A percentile compares a stretch with the other conserved stretches of the same genome.
Evolutionary conservation across 2,329 filamentous ascomycete species (phyloP).

Genomic region (Penicillium hesseltinei): DNA sequence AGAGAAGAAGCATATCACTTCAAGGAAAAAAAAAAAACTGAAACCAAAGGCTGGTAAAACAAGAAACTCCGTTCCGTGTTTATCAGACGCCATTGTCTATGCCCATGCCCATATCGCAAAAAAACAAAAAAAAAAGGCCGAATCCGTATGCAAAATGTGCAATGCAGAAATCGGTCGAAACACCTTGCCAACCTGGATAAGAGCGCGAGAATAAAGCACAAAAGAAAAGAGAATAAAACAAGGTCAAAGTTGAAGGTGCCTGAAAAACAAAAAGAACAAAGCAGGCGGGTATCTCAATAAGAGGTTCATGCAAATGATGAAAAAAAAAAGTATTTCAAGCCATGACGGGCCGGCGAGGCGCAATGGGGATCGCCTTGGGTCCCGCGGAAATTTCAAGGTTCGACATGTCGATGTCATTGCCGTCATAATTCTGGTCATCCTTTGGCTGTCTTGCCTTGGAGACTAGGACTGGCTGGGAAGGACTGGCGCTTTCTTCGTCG

Average conservation of each 20-base stretch:
- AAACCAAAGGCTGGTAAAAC: slow-evolving; percentile 5
- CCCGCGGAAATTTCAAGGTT: slow-evolving; percentile 35
- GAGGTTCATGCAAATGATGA: slow-evolving; percentile 14
- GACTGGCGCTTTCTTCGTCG: slow-evolving; percentile 25
- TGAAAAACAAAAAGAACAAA: slow-evolving; percentile 13
- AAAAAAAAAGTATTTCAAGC: slow-evolving; percentile 26
- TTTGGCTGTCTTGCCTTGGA: slow-evolving; percentile 20
- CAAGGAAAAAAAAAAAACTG: not conserved
- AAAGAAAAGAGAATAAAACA: slow-evolving; percentile 7
- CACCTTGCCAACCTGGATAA: slow-evolving; percentile 6
- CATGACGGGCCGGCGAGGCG: slow-evolving; percentile 35
- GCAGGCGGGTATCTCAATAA: slow-evolving; percentile 16
- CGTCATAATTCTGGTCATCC: slow-evolving; percentile 25
- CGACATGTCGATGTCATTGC: slow-evolving; percentile 34
- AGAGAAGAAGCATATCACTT: slow-evolving; percentile 8
- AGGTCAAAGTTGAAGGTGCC: slow-evolving; percentile 14
- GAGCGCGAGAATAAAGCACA: slow-evolving; percentile 4
- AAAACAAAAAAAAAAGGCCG: slow-evolving; percentile 4
- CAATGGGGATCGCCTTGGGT: slow-evolving; percentile 41
- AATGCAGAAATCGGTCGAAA: slow-evolving; percentile 2
- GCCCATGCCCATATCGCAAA: slow-evolving; percentile 19
- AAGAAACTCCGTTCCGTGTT: slow-evolving; percentile 24
- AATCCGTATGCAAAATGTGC: slow-evolving; percentile 7
- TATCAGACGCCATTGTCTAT: slow-evolving; percentile 27
- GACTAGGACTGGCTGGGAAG: slow-evolving; percentile 28